Base-by-base conservation (phyloP, 2,329 filamentous ascomycete genomes). In the Arthrobotrys pseudoclavata region DNA sequence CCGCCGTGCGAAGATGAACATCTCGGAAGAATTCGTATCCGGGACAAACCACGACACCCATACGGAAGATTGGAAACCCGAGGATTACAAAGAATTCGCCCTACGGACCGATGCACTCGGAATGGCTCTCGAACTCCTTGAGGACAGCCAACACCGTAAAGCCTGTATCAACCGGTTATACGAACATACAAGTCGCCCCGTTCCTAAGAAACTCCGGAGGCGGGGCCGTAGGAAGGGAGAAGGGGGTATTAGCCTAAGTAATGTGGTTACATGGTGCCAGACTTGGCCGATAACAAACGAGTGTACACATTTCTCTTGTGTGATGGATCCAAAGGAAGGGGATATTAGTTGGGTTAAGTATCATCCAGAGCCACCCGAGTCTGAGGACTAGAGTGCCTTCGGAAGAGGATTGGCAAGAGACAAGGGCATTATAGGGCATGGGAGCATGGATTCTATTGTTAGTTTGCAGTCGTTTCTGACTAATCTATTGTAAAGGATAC, bases 271-370 rank as follows among this genome's bases (percentile, higher is more conserved):
- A 10, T 88, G 88, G 88, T 83, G 89, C 7, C 83, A 83, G 22
- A 83, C 83, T 13, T 87, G 86, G 75, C 88, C 88, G 0, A 86
- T 87, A 2, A 85, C 85, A 15, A 90, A 89, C 80, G 86, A 88
- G 69, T 84, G 84, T 40, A 89, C 88, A 1, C 88, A 91, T 82
- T 90, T 87, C 82, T 85, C 86, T 3, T 85, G 85, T 20, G 82
- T 90, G 29, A 86, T 91, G 86, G 88, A 90, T 82, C 86, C 88
- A 2, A 81, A 76, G 4, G 82, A 81, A 13, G 87, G 88, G 0
- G 82, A 83, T 12, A 83, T 89, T 22, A 81, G 83, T 13, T 89
- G 86, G 85, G 80, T 86, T 7, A 75, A 80, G 78, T 80, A 61
- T 40, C 50, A 76, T 67, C 26, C 52, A 10, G 31, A 70, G 40